phyloP scores from a whole-genome alignment of 163 green algal genomes.

The Scenedesmus sp. region DNA sequence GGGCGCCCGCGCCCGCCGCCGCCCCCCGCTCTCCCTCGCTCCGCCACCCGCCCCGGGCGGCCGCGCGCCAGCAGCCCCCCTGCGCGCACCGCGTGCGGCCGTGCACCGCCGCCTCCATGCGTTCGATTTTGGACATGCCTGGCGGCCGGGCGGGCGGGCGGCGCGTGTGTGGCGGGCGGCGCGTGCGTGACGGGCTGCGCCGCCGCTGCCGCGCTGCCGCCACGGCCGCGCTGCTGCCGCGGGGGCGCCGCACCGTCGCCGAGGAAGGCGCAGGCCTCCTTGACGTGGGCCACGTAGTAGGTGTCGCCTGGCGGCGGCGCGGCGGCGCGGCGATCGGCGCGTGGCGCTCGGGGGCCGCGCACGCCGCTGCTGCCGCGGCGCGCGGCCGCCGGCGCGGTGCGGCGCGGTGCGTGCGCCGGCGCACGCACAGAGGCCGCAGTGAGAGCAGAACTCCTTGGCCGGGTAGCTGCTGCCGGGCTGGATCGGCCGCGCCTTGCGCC shows the following conservation, averaged over 20 bases:
- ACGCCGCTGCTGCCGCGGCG: too few relatives aligned
- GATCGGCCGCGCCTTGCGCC: slow-evolving; percentile 76
- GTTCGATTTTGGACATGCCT: slow-evolving; percentile 86
- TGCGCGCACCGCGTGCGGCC: slow-evolving; percentile 65
- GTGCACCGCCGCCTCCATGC: slow-evolving; percentile 89
- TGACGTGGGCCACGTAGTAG: slow-evolving; percentile 96
- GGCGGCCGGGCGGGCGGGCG: too few relatives aligned
- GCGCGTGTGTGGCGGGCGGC: too few relatives aligned
- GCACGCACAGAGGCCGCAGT: slow-evolving; percentile 91
- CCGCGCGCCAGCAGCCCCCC: too few relatives aligned
- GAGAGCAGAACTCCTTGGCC: slow-evolving; percentile 89
- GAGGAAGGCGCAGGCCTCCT: slow-evolving; percentile 96
- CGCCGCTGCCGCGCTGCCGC: not conserved
- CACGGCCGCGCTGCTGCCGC: not conserved
- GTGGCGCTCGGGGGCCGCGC: too few relatives aligned
- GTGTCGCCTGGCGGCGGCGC: slow-evolving; percentile 70
- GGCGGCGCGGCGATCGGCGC: too few relatives aligned
- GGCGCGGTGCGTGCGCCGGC: too few relatives aligned
- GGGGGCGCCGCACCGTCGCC: slow-evolving; percentile 69
- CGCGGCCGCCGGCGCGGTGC: too few relatives aligned
- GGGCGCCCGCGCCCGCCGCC: too few relatives aligned
- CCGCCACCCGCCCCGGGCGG: too few relatives aligned
- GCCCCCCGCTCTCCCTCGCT: too few relatives aligned
- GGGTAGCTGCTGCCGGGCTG: slow-evolving; percentile 84
- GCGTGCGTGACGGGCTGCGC: not conserved